Base-by-base conservation (phyloP, 495 filamentous ascomycete genomes). In the Penicillium soppii region DNA sequence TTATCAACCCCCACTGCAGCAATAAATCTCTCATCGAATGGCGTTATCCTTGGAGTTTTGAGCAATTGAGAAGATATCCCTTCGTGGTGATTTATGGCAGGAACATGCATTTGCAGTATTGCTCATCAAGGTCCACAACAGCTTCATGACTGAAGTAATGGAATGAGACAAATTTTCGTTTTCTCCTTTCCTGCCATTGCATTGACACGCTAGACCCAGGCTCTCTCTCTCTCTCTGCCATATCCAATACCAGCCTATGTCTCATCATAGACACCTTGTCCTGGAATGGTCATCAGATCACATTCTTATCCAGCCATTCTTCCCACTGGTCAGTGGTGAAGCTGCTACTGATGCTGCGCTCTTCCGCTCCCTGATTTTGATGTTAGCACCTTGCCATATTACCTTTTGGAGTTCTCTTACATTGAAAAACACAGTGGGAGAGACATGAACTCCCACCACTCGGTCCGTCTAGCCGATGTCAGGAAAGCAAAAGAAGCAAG, bases 361-460 rank as follows among this genome's bases (percentile, higher is more conserved):
- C 89, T 38, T 94, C 87, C 33, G 91, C 80, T 7, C 89, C 91
- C 81, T 82, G 47, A 20, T 47, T 19, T 32, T 47, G 30, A 32
- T 47, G 57, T 72, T 54, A 74, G 58, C 53, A 43, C 22, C 42
- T 47, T 54, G 27, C 49, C 25, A 42, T 37, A 35, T 41, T 16
- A 32, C 26, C 29, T 12, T 29, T 27, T 27, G 6, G 32, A 44
- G 42, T 9, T 43, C 16, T 40, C 65, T 56, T 59, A 82, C 80
- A 70, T 97, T 82, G 70, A 95, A 94, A 35, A 95, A 69, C 15
- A 95, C 89, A 1, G 91, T 96, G 17, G 91, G 91, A 22, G 87
- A 90, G 22, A 96, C 90, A 75, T 97, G 92, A 26, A 95, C 83
- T 5, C 91, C 89, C 6, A 84, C 71, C 56, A 90, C 67, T 49